A percentile compares a stretch with the other conserved stretches of the same genome.
These are phyloP conservation scores for Suhomyces maxii DNA, from an alignment of 1,139 yeast genomes.

Conservation along the genomic window DNA sequence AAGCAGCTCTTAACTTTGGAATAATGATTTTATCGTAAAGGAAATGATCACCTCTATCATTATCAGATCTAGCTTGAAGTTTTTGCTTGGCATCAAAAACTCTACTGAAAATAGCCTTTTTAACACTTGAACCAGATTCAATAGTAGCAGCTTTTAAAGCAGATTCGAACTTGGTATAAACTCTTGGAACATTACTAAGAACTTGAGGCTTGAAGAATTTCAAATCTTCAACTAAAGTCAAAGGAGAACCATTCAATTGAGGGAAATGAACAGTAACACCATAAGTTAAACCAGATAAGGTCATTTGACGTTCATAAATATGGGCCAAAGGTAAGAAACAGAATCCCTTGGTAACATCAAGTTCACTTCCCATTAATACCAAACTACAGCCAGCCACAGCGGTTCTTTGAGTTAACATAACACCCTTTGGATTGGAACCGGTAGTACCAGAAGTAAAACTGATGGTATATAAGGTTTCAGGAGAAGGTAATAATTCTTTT, in stretches of 20 bases:
- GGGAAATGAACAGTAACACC: constrained; percentile 25
- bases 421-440: constrained; percentile 70
- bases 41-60: constrained; percentile 27
- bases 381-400: constrained; percentile 52
- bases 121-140: constrained; percentile 19
- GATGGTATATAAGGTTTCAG: constrained; percentile 60
- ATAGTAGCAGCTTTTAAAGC: constrained; percentile 46
- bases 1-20: constrained; percentile 50
- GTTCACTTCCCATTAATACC: constrained; percentile 16
- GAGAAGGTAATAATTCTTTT: constrained; percentile 49
- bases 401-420: constrained; percentile 55
- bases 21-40: constrained; percentile 52
- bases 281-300: constrained; percentile 13
- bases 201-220: constrained; percentile 52
- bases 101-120: constrained; percentile 12
- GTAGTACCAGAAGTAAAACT: constrained; percentile 82
- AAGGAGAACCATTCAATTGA: constrained; percentile 37
- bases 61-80: constrained; percentile 21
- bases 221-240: constrained; percentile 57
- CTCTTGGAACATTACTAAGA: constrained; percentile 64
- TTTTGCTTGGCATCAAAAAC: constrained; percentile 20
- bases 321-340: constrained; percentile 29
- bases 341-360: constrained; percentile 12
- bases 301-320: constrained; percentile 24
- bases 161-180: constrained; percentile 60